phyloP scores from a whole-genome alignment of 306 rosid genomes.

The Pachyrhizus erosus region DNA sequence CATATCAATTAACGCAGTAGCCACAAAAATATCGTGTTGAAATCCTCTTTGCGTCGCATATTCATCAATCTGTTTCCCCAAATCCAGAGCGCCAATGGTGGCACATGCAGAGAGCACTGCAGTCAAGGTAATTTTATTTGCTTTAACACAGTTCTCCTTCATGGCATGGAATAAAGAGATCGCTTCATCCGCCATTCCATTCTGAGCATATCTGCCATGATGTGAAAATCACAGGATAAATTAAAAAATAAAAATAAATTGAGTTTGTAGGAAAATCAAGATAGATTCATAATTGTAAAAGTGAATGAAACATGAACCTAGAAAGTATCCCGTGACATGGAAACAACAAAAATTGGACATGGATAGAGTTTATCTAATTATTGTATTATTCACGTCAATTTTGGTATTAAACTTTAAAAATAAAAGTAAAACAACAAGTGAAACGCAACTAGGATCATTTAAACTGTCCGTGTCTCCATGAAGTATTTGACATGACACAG shows the following conservation, averaged over 20 bases:
- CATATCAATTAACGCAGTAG: constrained; percentile 90
- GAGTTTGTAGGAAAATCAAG: background rate
- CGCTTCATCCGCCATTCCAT: constrained; percentile 89
- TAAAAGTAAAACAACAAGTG: background rate
- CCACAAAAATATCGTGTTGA: constrained; percentile 69
- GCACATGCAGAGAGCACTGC: constrained; percentile 84
- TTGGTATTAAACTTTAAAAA: background rate
- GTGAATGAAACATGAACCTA: background rate
- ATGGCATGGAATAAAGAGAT: constrained; percentile 67
- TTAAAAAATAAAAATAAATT: background rate
- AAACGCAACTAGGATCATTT: background rate
- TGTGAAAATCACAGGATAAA: constrained; percentile 17
- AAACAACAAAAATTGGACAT: background rate
- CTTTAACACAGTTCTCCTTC: constrained; percentile 59
- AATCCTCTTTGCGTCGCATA: constrained; percentile 73
- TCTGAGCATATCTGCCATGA: constrained; percentile 86
- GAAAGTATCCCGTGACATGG: background rate
- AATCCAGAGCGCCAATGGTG: constrained; percentile 76
- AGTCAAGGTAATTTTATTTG: constrained; percentile 77
- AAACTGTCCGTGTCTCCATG: background rate
- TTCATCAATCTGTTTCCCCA: constrained; percentile 72
- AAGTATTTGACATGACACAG: background rate
- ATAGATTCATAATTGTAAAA: background rate
- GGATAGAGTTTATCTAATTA: background rate
- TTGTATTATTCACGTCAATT: background rate